Evolutionary conservation across 768 basidiomycete species (phyloP).

Genomic region (Kwoniella dendrophila): DNA sequence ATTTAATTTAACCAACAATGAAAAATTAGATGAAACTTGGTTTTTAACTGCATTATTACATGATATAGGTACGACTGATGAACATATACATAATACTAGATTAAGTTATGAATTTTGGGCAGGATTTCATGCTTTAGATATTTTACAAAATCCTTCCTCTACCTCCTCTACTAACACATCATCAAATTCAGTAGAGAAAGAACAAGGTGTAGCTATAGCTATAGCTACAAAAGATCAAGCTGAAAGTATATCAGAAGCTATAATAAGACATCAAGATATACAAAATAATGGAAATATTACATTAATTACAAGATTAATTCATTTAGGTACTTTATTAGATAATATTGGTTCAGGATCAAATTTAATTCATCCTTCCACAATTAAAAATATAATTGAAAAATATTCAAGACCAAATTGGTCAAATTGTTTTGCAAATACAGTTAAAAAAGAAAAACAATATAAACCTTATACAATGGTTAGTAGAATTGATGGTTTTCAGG

Average conservation of each 20-base stretch:
- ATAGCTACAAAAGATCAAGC: conserved; percentile 27
- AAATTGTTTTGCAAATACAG: conserved; percentile 24
- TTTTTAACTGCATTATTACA: conserved; percentile 33
- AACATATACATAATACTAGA: neutral
- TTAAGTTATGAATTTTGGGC: conserved; percentile 35
- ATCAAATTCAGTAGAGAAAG: neutral
- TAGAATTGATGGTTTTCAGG: conserved; percentile 31
- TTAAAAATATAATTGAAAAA: conserved; percentile 17
- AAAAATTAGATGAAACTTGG: conserved; percentile 30
- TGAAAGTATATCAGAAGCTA: conserved; percentile 32
- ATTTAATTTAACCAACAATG: neutral
- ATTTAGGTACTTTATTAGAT: conserved; percentile 7
- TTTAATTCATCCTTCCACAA: conserved; percentile 25
- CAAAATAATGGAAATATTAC: conserved; percentile 27
- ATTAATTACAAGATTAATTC: conserved; percentile 11
- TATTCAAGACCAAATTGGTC: conserved; percentile 30
- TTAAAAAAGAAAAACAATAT: conserved; percentile 27
- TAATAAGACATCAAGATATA: conserved; percentile 37
- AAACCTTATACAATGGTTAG: conserved; percentile 34
- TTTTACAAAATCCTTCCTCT: conserved; percentile 14
- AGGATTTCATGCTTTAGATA: conserved; percentile 22
- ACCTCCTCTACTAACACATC: neutral
- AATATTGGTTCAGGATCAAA: conserved; percentile 25
- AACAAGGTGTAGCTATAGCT: neutral
- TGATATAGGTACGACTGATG: conserved; percentile 28